Evolutionary conservation across 2,329 filamentous ascomycete genomes (phyloP).

Genomic region (Bipolaris zeicola): DNA sequence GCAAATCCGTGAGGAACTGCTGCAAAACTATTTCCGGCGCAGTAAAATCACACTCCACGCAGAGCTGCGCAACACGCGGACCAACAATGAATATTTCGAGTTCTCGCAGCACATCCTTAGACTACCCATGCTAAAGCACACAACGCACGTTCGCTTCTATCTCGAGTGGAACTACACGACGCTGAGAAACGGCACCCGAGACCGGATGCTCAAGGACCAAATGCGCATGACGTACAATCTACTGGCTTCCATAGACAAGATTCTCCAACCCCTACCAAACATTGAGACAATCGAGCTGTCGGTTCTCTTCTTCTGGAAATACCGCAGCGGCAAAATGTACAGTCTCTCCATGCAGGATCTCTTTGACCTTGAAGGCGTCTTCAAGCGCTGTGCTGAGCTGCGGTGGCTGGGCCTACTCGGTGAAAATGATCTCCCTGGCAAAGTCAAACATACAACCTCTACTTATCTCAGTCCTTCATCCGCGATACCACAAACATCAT

Average conservation of each 20-base stretch:
- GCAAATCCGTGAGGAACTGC: constrained; percentile 38
- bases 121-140: constrained; percentile 35
- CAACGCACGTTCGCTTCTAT: constrained; percentile 42
- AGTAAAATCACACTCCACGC: constrained; percentile 43
- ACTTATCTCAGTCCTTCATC: constrained; percentile 24
- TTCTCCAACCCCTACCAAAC: constrained; percentile 29
- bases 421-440: constrained; percentile 26
- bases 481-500: constrained; percentile 2
- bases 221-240: constrained; percentile 40
- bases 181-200: constrained; percentile 25
- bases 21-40: constrained; percentile 34
- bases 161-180: constrained; percentile 45
- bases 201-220: constrained; percentile 33
- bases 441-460: constrained; percentile 6
- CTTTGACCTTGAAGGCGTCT: constrained; percentile 44
- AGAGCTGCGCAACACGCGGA: constrained; percentile 39
- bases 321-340: constrained; percentile 40
- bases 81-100: constrained; percentile 41
- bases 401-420: constrained; percentile 39
- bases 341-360: constrained; percentile 44
- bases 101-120: constrained; percentile 43
- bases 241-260: constrained; percentile 39
- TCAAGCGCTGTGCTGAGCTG: constrained; percentile 41
- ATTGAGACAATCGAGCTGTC: constrained; percentile 41
- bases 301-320: constrained; percentile 46